Base-by-base conservation (phyloP, 2,329 filamentous ascomycete genomes). In the Parascedosporium putredinis region DNA sequence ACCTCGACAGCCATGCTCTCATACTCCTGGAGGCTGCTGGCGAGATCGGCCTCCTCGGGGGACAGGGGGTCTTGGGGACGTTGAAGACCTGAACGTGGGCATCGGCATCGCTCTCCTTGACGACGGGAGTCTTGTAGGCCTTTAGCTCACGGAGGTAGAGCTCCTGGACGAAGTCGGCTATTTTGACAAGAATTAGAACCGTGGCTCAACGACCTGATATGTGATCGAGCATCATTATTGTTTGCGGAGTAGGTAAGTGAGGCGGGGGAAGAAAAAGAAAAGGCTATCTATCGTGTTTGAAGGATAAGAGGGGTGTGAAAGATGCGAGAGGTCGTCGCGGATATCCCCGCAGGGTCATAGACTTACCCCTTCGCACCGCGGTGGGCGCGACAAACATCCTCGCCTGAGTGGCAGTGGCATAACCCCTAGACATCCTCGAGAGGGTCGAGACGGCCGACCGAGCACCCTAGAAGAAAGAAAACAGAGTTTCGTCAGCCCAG, bases 121-220 rank as follows among this genome's bases (percentile, higher is more conserved):
- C 67, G 58, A 81, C 75, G 51, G 86, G 75, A 56, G 83, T 75
- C 81, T 97, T 97, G 85, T 95, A 97, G 71, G 82, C 81, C 75
- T 91, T 93, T 66, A 98, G 83, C 73, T 97, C 90, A 70, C 84
- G 86, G 61, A 98, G 83, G 79, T 98, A 98, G 65, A 98, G 81
- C 68, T 97, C 91, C 74, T 97, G 93, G 62, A 98, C 88, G 63
- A 95, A 82, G 71, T 98, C 93, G 81, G 88, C 93, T 97, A 65
- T 56, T 47, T 6, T 43, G 40, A 20, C 14, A 20, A 20, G 38
- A 24, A n/a, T 16, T n/a, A 16, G 25, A n/a, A n/a, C n/a, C n/a
- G n/a, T n/a, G n/a, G n/a, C n/a, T n/a, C n/a, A n/a, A n/a, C n/a
- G n/a, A n/a, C n/a, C n/a, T n/a, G n/a, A n/a, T n/a, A n/a, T n/a